Evolutionary conservation across 768 basidiomycete species (phyloP), one percentile per base, ranked within the genome.

Genomic region (Amanita muscaria): DNA sequence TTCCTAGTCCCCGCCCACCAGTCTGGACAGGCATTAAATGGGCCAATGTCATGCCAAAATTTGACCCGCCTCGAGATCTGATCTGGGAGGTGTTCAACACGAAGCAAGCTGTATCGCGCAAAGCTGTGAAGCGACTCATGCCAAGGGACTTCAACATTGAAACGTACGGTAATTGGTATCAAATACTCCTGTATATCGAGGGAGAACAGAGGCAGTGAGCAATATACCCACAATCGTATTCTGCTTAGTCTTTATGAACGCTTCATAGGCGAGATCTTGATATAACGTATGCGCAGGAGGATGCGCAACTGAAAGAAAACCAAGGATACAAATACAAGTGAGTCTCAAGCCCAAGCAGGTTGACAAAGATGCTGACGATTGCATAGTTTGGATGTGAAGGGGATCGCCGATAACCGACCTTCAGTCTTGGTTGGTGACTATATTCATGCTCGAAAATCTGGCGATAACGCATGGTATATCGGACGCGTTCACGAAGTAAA

Each of bases 341-440:
- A 47, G 68, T 53, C n/a, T 14, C 47, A 22, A 6, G 18, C 11
- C 15, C 25, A 31, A n/a, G 5, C 42, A 27, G 2, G 36, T 4
- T 6, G 4, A 12, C 22, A 33, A 2, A 15, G 9, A n/a, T 37
- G 43, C 40, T 33, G 22, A 25, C 15, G n/a, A 2, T 32, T 10
- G n/a, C 11, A 4, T 30, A 80, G 77, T 22, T 57, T 80, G 4
- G 46, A 60, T 22, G 76, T 82, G 7, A 65, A 72, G 24, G 78
- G 77, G 4, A 61, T 80, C 1, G 75, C 73, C 2, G 76, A 80
- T 58, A 72, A 73, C 40, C 65, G 78, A 3, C 79, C 78, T 0
- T 76, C 73, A 15, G 74, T 80, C 12, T 64, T 79, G 14, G 66
- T 77, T 14, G 79, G 77, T 40, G 65, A 72, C 56, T 68, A 54